A percentile compares a stretch with the other conserved stretches of the same genome.
phyloP scores from a whole-genome alignment of 2,329 filamentous ascomycete species.

The Lecanoromycetidae sp. region DNA sequence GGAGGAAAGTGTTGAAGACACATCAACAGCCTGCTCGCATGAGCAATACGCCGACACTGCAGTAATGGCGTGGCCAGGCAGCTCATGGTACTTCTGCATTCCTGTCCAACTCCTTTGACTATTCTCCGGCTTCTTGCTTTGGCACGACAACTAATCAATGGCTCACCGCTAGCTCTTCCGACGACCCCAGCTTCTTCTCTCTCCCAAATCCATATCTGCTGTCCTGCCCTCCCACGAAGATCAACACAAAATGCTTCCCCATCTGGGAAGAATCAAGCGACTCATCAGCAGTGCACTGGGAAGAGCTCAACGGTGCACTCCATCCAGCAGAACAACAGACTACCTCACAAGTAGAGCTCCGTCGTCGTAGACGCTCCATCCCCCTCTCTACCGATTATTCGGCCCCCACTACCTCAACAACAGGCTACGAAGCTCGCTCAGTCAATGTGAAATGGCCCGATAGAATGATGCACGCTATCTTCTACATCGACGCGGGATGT shows the following conservation, averaged over 20 bases:
- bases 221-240: background rate
- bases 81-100: background rate
- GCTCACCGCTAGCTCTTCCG: background rate
- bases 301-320: too few species aligned
- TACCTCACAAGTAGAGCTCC: too few species aligned
- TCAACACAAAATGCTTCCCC: conserved; percentile 6
- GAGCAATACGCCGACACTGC: background rate
- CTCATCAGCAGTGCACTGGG: too few species aligned
- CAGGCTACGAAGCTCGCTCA: background rate
- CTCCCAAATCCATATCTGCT: conserved; percentile 24
- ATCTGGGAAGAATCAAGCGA: too few species aligned
- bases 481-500: background rate
- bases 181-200: conserved; percentile 18
- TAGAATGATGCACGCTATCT: background rate
- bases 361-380: background rate
- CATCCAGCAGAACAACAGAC: too few species aligned
- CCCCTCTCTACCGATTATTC: background rate
- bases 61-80: background rate
- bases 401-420: background rate
- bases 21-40: background rate
- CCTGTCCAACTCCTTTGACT: background rate
- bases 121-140: too few species aligned
- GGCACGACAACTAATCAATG: background rate
- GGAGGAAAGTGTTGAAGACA: background rate
- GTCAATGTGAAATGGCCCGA: conserved; percentile 3